Evolutionary conservation across 2,329 filamentous ascomycete genomes (phyloP), one percentile per base, ranked within the genome.

Genomic region (Harringtonia lauricola): DNA sequence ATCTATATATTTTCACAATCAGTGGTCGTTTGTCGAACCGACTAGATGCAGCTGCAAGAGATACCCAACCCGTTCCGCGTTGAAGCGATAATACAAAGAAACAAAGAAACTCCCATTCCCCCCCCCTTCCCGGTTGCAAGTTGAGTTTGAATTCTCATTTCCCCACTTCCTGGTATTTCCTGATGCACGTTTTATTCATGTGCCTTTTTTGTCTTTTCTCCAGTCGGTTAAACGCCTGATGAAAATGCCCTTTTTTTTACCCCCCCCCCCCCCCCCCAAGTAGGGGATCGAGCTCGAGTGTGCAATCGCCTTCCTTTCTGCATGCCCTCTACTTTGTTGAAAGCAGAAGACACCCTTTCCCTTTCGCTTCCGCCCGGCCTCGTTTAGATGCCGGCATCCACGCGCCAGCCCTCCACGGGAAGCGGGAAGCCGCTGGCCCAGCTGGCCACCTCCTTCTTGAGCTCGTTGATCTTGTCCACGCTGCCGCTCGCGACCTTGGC

Each of bases 391-490:
- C 72, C 72, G 48, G 74, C 74, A 54, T 79, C 75, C 46, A 68
- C 59, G 58, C 78, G 74, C 78, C 78, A 82, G 58, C 78, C 78
- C 71, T 82, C 78, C 51, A 94, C 81, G 48, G 92, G 92, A 50
- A 98, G 83, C 59, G 92, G 92, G 84, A 95, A 98, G 54, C 76
- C 79, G 61, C 74, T 76, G 61, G 86, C 86, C 90, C 90, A 98
- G 39, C 69, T 68, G 38, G 86, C 73, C 62, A 98, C 88, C 76
- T 96, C 90, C 71, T 87, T 83, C 72, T 81, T 85, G 62, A 95
- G 75, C 54, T 74, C 76, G 63, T 84, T 81, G 68, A 98, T 90
- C 72, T 89, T 85, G 49, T 77, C 66, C 39, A 94, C 74, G 59
- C 83, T 76, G 51, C 87, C 89, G 54, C 74, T 70, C 46, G 84